A percentile compares a stretch with the other conserved stretches of the same genome.
phyloP scores from a whole-genome alignment of 2,329 filamentous ascomycete genomes.

The Septoria petroselini region DNA sequence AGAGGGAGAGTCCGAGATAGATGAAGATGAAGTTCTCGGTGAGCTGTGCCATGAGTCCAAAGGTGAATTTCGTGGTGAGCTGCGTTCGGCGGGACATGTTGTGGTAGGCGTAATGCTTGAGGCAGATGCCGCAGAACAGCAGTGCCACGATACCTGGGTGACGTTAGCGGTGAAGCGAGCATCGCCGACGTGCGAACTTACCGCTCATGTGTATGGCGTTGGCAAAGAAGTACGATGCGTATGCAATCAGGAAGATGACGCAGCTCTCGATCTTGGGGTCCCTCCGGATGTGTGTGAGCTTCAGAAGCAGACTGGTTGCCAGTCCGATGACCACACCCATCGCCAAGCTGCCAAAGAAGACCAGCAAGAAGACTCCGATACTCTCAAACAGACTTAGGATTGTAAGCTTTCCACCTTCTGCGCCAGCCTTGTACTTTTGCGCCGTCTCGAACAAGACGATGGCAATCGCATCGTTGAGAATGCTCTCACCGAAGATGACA shows the following conservation, averaged over 20 bases:
- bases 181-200: constrained; percentile 46
- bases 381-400: constrained; percentile 84
- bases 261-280: constrained; percentile 97
- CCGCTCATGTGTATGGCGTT: constrained; percentile 95
- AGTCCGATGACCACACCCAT: constrained; percentile 88
- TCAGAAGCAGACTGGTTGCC: constrained; percentile 79
- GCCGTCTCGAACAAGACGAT: constrained; percentile 99
- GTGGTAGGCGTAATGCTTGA: constrained; percentile 99
- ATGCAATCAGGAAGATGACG: constrained; percentile 87
- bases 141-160: constrained; percentile 83
- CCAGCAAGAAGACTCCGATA: constrained; percentile 87
- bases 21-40: constrained; percentile 99
- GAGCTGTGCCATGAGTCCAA: constrained; percentile 88
- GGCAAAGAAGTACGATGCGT: constrained; percentile 96
- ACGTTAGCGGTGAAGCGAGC: constrained; percentile 9
- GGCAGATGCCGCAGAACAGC: constrained; percentile 93
- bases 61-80: constrained; percentile 95
- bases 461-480: constrained; percentile 95
- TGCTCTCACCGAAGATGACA: constrained; percentile 97
- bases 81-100: constrained; percentile 99
- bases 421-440: constrained; percentile 80
- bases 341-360: constrained; percentile 90
- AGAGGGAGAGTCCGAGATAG: constrained; percentile 89
- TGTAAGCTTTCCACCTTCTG: constrained; percentile 66
- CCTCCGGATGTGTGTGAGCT: constrained; percentile 88